phyloP scores from a whole-genome alignment of 2,329 filamentous ascomycete genomes.

The Fulvia fulva region DNA sequence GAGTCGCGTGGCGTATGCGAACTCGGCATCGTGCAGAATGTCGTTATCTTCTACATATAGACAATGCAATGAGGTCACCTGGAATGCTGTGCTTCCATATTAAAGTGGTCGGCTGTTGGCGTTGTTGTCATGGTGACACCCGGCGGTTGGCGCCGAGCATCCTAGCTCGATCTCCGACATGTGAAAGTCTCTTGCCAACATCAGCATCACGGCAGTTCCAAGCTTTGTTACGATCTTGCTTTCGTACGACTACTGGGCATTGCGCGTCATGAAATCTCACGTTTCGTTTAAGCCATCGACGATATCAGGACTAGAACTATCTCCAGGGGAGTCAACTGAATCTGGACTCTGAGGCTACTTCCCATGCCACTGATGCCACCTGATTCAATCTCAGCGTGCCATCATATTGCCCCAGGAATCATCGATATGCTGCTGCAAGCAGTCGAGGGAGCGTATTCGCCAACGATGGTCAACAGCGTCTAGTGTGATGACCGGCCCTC shows the following conservation, averaged over 20 bases:
- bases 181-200: not conserved
- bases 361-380: too few relatives aligned
- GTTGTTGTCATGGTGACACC: not conserved
- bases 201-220: not conserved
- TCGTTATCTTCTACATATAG: not conserved
- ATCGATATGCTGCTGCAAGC: not conserved
- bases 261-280: not conserved
- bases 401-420: too few relatives aligned
- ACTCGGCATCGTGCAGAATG: slow-evolving; percentile 3
- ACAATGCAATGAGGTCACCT: not conserved
- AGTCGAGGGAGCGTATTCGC: too few relatives aligned
- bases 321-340: too few relatives aligned
- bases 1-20: slow-evolving; percentile 22
- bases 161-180: not conserved
- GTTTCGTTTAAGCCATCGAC: too few relatives aligned
- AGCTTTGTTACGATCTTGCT: not conserved
- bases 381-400: too few relatives aligned
- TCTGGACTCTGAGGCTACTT: too few relatives aligned
- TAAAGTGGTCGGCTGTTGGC: not conserved
- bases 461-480: too few relatives aligned
- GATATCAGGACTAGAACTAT: too few relatives aligned
- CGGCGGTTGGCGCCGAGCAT: not conserved
- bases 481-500: not conserved
- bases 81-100: slow-evolving; percentile 2
- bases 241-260: not conserved